Conservation (phyloP, 1,139 yeast genomes). For the Lodderomyces theae region DNA sequence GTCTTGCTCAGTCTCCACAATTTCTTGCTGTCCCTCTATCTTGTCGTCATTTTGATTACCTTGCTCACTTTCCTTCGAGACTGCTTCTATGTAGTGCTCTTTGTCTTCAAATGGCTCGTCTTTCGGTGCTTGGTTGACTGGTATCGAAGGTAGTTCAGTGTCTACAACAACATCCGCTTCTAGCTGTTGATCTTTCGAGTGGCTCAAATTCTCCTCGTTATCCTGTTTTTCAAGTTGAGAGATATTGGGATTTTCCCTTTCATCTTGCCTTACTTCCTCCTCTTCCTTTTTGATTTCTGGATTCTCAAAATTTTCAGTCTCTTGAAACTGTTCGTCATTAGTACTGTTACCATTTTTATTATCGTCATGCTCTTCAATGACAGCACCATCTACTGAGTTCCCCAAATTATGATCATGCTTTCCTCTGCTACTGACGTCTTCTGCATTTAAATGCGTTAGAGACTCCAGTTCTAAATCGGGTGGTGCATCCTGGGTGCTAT, state of each 20-base stretch:
- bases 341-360: not conserved
- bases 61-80: conserved; percentile 11
- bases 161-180: conserved; percentile 7
- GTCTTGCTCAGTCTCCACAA: not conserved
- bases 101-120: conserved; percentile 10
- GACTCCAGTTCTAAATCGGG: conserved; percentile 8
- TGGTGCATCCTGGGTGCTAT: not conserved
- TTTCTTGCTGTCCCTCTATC: conserved; percentile 33
- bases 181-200: conserved; percentile 8
- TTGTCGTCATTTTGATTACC: conserved; percentile 15
- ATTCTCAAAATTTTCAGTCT: not conserved
- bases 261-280: conserved; percentile 1
- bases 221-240: conserved; percentile 1
- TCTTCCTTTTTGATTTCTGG: not conserved
- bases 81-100: conserved; percentile 2
- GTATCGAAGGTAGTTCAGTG: conserved; percentile 4
- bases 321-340: not conserved
- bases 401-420: not conserved
- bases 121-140: not conserved
- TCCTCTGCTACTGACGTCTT: conserved; percentile 4
- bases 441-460: conserved; percentile 8
- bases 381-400: not conserved
- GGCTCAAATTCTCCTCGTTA: not conserved
- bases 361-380: not conserved
- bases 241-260: not conserved